Evolutionary conservation across 73 alveolate species (phyloP).

Genomic region (Strombidium stylifer): DNA sequence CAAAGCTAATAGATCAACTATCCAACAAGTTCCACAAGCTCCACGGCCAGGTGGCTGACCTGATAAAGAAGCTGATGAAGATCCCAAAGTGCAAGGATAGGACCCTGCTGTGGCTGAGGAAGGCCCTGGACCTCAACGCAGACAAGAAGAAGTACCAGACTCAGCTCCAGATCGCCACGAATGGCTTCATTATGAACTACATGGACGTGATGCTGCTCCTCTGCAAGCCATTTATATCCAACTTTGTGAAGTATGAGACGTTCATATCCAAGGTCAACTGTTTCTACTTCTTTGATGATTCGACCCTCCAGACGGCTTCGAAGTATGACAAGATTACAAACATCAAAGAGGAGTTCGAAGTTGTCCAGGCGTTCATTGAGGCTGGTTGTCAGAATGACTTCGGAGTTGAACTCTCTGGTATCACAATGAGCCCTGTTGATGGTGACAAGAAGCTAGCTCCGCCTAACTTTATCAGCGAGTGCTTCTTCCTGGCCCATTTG

Average conservation of each 20-base stretch:
- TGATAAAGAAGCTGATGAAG: slow-evolving; percentile 10
- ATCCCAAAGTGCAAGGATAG: slow-evolving; percentile 15
- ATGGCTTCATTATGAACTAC: slow-evolving; percentile 29
- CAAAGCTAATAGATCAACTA: background rate
- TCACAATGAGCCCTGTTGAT: too few species aligned
- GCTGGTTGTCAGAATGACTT: too few species aligned
- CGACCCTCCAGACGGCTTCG: slow-evolving; percentile 1
- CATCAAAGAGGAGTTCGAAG: too few species aligned
- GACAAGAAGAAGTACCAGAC: slow-evolving; percentile 23
- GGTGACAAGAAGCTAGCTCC: background rate
- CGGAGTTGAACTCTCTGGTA: too few species aligned
- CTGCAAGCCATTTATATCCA: slow-evolving; percentile 18
- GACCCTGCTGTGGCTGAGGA: slow-evolving; percentile 23
- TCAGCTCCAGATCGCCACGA: slow-evolving; percentile 24
- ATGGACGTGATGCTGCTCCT: slow-evolving; percentile 18
- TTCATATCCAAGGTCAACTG: slow-evolving; percentile 3
- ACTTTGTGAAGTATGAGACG: background rate
- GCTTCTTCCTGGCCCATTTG: slow-evolving; percentile 26
- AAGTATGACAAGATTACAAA: slow-evolving; percentile 32
- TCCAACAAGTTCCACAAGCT: slow-evolving; percentile 12
- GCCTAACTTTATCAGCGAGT: slow-evolving; percentile 32
- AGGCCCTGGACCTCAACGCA: slow-evolving; percentile 5
- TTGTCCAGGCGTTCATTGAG: too few species aligned
- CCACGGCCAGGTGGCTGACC: background rate
- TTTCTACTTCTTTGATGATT: slow-evolving; percentile 17